Percentiles rank a stretch among this genome's conserved stretches.
Evolutionary conservation across 2,329 filamentous ascomycete genomes (phyloP).

Genomic region (Ascochyta koolunga): DNA sequence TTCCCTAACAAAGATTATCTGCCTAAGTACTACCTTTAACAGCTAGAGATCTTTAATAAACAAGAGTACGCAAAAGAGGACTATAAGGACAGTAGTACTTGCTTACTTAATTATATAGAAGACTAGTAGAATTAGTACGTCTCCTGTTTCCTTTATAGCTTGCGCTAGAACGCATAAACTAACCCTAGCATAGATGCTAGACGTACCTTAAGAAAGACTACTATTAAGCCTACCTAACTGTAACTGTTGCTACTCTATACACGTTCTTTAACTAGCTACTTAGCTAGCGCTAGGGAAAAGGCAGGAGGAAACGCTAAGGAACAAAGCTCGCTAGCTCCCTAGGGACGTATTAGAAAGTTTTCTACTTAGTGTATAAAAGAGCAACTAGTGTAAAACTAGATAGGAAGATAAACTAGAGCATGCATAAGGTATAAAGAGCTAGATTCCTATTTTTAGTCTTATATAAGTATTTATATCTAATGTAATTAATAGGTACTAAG

Average conservation of each 20-base stretch:
- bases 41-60: conserved; percentile 22
- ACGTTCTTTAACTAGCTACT: conserved; percentile 27
- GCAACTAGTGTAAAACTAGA: conserved; percentile 18
- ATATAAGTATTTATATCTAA: too few relatives aligned
- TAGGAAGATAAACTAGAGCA: too few relatives aligned
- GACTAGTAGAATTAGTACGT: conserved; percentile 28
- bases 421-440: too few relatives aligned
- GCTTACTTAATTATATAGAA: conserved; percentile 24
- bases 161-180: conserved; percentile 12
- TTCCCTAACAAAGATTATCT: conserved; percentile 16
- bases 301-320: conserved; percentile 14
- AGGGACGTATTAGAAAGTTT: conserved; percentile 23
- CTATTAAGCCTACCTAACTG: conserved; percentile 7
- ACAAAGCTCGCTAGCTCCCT: conserved; percentile 23
- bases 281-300: conserved; percentile 10
- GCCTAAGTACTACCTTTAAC: conserved; percentile 24
- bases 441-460: too few relatives aligned
- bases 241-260: conserved; percentile 18
- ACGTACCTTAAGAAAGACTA: conserved; percentile 16
- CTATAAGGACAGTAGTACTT: conserved; percentile 27
- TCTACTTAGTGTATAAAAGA: conserved; percentile 23
- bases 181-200: conserved; percentile 18
- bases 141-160: conserved; percentile 3
- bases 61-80: conserved; percentile 23
- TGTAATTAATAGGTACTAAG: too few relatives aligned